phyloP scores from a whole-genome alignment of 805 yeast species.

The Myxozyma lipomycoides region DNA sequence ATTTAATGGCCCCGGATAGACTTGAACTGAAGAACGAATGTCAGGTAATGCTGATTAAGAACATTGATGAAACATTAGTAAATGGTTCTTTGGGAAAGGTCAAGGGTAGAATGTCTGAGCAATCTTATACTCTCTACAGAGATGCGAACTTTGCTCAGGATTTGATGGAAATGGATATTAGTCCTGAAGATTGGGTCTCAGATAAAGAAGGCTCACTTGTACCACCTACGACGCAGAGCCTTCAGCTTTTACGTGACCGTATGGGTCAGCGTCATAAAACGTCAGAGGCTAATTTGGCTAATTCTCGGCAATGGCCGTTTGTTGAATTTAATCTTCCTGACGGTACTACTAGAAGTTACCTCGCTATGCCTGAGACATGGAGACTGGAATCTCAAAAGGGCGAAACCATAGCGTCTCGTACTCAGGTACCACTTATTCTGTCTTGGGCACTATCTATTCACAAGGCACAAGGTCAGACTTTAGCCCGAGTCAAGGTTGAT shows the following conservation, averaged over 20 bases:
- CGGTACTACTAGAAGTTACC: conserved; percentile 65
- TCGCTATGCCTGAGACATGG: conserved; percentile 82
- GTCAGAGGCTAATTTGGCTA: background rate
- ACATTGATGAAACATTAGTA: conserved; percentile 69
- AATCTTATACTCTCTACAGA: conserved; percentile 30
- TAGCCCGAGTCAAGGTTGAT: conserved; percentile 73
- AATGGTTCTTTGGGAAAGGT: conserved; percentile 90
- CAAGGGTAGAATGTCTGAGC: conserved; percentile 46
- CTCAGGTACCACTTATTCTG: conserved; percentile 80
- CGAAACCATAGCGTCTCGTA: conserved; percentile 61
- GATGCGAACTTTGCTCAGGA: background rate
- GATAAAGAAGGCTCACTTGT: conserved; percentile 8
- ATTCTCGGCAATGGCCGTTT: conserved; percentile 51
- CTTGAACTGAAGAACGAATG: conserved; percentile 74
- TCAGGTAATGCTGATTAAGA: conserved; percentile 91
- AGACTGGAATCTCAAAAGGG: conserved; percentile 53
- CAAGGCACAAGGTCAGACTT: conserved; percentile 91
- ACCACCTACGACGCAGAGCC: conserved; percentile 29
- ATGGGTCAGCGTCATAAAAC: background rate
- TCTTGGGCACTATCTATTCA: conserved; percentile 97
- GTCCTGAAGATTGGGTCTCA: conserved; percentile 8
- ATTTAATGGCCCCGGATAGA: conserved; percentile 65
- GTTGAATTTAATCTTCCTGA: conserved; percentile 73
- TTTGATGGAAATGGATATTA: conserved; percentile 1
- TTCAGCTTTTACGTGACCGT: conserved; percentile 25